Percentiles rank a stretch among this genome's conserved stretches.
These are phyloP conservation scores for Mycena galopus DNA, from an alignment of 768 basidiomycete species.

Conservation along the genomic window DNA sequence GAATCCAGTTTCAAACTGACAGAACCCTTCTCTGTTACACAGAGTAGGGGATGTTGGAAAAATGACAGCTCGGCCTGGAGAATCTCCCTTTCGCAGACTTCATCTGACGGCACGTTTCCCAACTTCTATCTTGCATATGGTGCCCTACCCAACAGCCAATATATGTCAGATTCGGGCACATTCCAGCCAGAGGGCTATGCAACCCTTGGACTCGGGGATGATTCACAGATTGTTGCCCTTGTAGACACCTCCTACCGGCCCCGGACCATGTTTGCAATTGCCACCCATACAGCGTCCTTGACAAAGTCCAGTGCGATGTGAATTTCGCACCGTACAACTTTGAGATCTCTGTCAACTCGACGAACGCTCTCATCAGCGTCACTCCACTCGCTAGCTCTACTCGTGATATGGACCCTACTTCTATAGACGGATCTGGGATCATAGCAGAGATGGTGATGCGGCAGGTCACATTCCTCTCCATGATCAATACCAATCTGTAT, in stretches of 20 bases:
- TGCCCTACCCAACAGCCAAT: no score
- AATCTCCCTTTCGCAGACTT: no score
- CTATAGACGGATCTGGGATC: neutral
- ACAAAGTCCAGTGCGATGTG: neutral
- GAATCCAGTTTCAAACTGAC: no score
- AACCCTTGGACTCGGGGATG: no score
- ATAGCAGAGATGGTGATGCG: neutral
- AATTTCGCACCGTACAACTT: neutral
- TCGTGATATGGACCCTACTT: slow-evolving; percentile 3
- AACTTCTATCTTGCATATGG: no score
- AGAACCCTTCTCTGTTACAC: no score
- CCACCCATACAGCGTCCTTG: neutral
- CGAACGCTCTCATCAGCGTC: neutral
- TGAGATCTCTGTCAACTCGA: neutral
- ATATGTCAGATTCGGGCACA: no score
- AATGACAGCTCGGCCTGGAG: no score
- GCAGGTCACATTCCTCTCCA: neutral
- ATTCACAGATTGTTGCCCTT: neutral
- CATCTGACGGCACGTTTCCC: no score
- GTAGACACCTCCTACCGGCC: neutral
- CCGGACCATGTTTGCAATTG: neutral
- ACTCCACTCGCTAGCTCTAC: neutral
- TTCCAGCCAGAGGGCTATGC: no score
- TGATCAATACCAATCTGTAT: neutral
- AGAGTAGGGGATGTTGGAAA: no score